Evolutionary conservation across 352 stramenopile species (phyloP), one percentile per base, ranked within the genome.

Genomic region (Phytophthora constricta): DNA sequence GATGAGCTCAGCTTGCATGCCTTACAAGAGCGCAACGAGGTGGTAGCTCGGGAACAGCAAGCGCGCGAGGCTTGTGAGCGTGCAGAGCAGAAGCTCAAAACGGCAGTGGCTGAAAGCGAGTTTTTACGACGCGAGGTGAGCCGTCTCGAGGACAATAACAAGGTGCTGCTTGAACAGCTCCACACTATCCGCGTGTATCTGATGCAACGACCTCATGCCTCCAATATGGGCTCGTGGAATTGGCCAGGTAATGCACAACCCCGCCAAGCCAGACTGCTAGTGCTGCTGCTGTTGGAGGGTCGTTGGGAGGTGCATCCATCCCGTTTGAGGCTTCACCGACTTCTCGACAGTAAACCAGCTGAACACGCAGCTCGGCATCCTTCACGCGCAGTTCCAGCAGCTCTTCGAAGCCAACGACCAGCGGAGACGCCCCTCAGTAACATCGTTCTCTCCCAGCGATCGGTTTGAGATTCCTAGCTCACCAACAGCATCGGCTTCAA

Each of bases 301-400:
- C 28, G 1, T 9, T 27, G 48, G 46, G 39, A 39, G 45, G 45
- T 7, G 39, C 59, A 17, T n/a, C 65, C 3, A 31, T 27, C 13
- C 55, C 66, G 16, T 25, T 75, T 19, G 28, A 1, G 54, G 66
- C 49, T 74, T 81, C 22, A 72, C 50, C 43, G 73, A 82, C 33
- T 71, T 68, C 23, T 68, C 74, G 22, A 72, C 73, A 2, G 62
- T 87, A 8, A 74, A 78, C 47, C 78, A 87, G 25, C 54, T 85
- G 1, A 82, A 85, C 46, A 65, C 75, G 17, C 79, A 87, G 63
- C 69, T 87, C 4, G 70, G 70, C 13, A 62, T 87, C 25, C 74
- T 87, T 16, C 79, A 87, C 52, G 65, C 76, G 37, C 79, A 87
- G 50, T 87, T 87, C 53, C 79, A 87, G 61, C 76, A 87, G 60